Conservation (phyloP, 306 rosid genomes). For the Rosa persica region DNA sequence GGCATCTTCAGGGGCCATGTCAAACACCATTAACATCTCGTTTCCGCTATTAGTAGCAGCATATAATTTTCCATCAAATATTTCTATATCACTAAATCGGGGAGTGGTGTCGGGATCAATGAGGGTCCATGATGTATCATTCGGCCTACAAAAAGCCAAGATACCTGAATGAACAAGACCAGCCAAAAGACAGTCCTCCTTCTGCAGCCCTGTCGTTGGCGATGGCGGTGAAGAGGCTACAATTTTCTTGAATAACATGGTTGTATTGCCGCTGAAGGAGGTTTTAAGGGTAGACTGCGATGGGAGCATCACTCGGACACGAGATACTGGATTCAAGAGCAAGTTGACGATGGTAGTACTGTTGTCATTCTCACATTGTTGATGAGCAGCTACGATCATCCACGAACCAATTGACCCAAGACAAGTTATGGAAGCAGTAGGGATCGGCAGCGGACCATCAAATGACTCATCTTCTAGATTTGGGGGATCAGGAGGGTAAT, state of each 20-base stretch:
- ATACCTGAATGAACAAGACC: neutral
- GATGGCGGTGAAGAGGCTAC: neutral
- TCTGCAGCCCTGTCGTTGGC: neutral
- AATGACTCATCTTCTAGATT: too few species aligned
- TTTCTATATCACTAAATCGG: neutral
- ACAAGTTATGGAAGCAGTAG: too few species aligned
- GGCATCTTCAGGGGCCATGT: neutral
- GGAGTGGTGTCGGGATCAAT: too few species aligned
- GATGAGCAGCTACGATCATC: neutral
- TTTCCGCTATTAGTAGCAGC: neutral
- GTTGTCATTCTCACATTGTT: neutral
- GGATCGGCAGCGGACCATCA: too few species aligned
- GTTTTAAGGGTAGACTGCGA: neutral
- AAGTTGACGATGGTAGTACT: neutral
- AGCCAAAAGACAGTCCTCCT: neutral
- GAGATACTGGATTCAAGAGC: neutral
- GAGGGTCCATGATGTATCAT: neutral
- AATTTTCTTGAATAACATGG: neutral
- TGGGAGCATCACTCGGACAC: neutral
- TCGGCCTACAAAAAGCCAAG: neutral
- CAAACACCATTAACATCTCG: neutral
- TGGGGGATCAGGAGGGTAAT: too few species aligned
- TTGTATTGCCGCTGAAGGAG: neutral
- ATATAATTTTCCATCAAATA: neutral
- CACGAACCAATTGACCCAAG: neutral